Conservation (phyloP, 768 basidiomycete species). For the Psilocybe tampanensis region DNA sequence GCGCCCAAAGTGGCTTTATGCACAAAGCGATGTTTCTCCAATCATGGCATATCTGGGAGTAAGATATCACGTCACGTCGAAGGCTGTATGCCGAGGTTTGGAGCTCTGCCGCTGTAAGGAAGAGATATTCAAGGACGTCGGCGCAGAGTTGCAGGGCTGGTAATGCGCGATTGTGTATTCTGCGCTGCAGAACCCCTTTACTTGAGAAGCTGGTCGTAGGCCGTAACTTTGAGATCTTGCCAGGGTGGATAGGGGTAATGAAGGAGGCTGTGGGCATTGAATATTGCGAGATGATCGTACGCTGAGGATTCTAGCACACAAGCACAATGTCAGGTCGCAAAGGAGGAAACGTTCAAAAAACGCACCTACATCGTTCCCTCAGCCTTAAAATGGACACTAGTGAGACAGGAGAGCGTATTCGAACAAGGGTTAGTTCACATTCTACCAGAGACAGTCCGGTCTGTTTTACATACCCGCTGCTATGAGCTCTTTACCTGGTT, state of each 20-base stretch:
- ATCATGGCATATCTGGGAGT: conserved; percentile 21
- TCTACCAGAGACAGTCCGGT: background rate
- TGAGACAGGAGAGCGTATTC: background rate
- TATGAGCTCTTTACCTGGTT: background rate
- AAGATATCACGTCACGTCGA: conserved; percentile 13
- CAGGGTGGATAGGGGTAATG: background rate
- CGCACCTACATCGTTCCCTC: background rate
- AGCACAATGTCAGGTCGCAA: background rate
- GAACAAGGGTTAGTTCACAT: background rate
- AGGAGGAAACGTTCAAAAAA: background rate
- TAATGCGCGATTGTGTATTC: conserved; percentile 12
- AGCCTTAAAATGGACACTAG: background rate
- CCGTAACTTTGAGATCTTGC: background rate
- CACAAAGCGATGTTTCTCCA: conserved; percentile 18
- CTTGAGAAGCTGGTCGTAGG: background rate
- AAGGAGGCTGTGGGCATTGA: background rate
- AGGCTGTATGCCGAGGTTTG: conserved; percentile 4
- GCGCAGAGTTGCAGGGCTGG: conserved; percentile 16
- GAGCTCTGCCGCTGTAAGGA: conserved; percentile 16
- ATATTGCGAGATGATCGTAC: too few relatives aligned
- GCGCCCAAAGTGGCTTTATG: conserved; percentile 19
- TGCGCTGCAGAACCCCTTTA: background rate
- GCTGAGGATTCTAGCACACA: background rate
- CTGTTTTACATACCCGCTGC: background rate
- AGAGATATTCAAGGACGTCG: conserved; percentile 25